A percentile compares a stretch with the other conserved stretches of the same genome.
These are phyloP conservation scores for Cerrena zonata DNA, from an alignment of 1,284 basidiomycete genomes.

Conservation along the genomic window DNA sequence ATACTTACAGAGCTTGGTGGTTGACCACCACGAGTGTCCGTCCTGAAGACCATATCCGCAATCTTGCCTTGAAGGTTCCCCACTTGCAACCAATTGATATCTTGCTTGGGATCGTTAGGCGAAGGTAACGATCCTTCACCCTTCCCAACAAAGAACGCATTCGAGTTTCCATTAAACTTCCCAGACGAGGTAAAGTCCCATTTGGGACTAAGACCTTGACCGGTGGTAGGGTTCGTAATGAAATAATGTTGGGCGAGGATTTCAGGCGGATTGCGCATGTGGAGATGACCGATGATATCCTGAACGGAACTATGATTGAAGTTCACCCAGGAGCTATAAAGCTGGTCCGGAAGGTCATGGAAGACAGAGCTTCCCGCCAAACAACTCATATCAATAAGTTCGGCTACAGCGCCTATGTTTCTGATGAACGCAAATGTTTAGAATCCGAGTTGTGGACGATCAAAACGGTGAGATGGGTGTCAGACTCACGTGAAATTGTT, in stretches of 20 bases:
- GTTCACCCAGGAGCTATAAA: conserved; percentile 35
- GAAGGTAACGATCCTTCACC: conserved; percentile 39
- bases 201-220: conserved; percentile 43
- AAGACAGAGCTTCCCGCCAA: conserved; percentile 36
- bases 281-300: conserved; percentile 32
- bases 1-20: conserved; percentile 48
- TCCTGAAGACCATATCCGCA: conserved; percentile 48
- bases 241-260: conserved; percentile 56
- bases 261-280: conserved; percentile 21
- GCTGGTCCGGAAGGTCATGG: conserved; percentile 35
- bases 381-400: conserved; percentile 58
- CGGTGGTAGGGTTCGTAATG: conserved; percentile 38
- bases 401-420: conserved; percentile 47
- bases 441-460: no score
- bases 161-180: conserved; percentile 33
- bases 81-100: conserved; percentile 57
- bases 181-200: conserved; percentile 52
- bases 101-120: conserved; percentile 35
- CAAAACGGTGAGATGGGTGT: no score
- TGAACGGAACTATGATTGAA: conserved; percentile 26
- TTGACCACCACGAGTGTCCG: conserved; percentile 57
- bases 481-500: conserved; percentile 31
- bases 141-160: conserved; percentile 45
- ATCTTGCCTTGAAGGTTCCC: conserved; percentile 34
- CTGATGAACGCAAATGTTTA: conserved; percentile 16